Evolutionary conservation across 2,329 filamentous ascomycete species (phyloP).

Genomic region (Fusarium hainanense): DNA sequence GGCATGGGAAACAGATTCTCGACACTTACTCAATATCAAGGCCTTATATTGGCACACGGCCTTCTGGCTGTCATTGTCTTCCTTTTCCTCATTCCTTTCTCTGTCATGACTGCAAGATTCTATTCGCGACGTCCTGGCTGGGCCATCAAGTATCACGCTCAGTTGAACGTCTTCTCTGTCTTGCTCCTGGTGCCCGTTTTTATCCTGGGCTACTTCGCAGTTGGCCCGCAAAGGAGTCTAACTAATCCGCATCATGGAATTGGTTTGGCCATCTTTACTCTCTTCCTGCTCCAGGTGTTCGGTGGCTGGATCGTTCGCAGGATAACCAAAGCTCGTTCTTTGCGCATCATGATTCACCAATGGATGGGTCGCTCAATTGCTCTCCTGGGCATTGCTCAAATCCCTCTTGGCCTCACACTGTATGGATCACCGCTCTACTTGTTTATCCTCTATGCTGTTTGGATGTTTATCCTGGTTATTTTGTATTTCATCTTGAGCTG

Average conservation of each 20-base stretch:
- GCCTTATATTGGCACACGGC: conserved; percentile 76
- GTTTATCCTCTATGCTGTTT: conserved; percentile 88
- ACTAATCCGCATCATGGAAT: conserved; percentile 89
- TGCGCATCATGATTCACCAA: conserved; percentile 78
- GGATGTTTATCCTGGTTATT: conserved; percentile 77
- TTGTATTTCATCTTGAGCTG: conserved; percentile 85
- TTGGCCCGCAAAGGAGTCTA: conserved; percentile 76
- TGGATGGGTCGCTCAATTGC: conserved; percentile 85
- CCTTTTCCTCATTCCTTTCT: conserved; percentile 76
- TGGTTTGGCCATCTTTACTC: conserved; percentile 79
- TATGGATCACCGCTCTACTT: conserved; percentile 89
- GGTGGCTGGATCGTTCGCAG: conserved; percentile 73
- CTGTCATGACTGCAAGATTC: conserved; percentile 81
- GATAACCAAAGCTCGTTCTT: conserved; percentile 60
- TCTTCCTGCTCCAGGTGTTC: conserved; percentile 77
- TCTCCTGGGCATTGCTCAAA: conserved; percentile 84
- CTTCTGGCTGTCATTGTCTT: conserved; percentile 79
- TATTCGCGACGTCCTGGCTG: conserved; percentile 70
- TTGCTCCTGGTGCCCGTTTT: conserved; percentile 77
- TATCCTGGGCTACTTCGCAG: conserved; percentile 80
- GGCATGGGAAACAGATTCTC: conserved; percentile 87
- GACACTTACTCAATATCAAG: conserved; percentile 75
- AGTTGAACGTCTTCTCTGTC: conserved; percentile 76
- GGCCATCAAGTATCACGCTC: conserved; percentile 77
- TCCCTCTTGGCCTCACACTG: conserved; percentile 88